Percentiles rank a stretch among this genome's conserved stretches.
These are phyloP conservation scores for Sungouiella blattae DNA, from an alignment of 805 yeast genomes.

Conservation along the genomic window DNA sequence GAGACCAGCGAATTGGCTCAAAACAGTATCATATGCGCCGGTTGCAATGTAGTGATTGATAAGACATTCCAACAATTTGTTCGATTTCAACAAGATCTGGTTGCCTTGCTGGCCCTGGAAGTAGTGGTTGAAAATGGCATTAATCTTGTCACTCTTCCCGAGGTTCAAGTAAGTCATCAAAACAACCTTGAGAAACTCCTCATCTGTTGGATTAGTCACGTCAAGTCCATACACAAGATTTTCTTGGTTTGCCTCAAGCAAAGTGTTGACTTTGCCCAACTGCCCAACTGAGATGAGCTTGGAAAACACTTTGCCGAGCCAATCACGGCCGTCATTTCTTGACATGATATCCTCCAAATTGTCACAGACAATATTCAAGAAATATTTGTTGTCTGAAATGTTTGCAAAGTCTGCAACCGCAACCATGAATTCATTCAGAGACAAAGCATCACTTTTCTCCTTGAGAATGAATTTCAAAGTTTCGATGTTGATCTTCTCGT, in stretches of 20 bases:
- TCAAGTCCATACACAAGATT: constrained; percentile 5
- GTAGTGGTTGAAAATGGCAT: constrained; percentile 14
- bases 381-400: constrained; percentile 20
- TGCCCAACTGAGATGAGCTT: constrained; percentile 6
- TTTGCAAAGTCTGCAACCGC: constrained; percentile 4
- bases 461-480: constrained; percentile 15
- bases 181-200: constrained; percentile 3
- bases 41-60: constrained; percentile 21
- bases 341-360: constrained; percentile 9
- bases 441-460: constrained; percentile 4
- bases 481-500: constrained; percentile 26
- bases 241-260: constrained; percentile 6
- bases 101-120: constrained; percentile 10
- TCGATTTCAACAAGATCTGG: constrained; percentile 13
- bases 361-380: constrained; percentile 12
- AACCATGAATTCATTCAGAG: constrained; percentile 3
- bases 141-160: constrained; percentile 14
- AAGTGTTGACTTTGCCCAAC: constrained; percentile 2
- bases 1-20: constrained; percentile 15
- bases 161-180: constrained; percentile 13
- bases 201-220: constrained; percentile 1
- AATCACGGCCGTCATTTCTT: constrained; percentile 9
- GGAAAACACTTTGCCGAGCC: constrained; percentile 19
- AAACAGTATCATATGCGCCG: constrained; percentile 17
- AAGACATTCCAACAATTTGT: constrained; percentile 18